Percentiles rank a stretch among this genome's conserved stretches.
phyloP scores from a whole-genome alignment of 169 alveolate genomes.

The Plasmodium adleri region DNA sequence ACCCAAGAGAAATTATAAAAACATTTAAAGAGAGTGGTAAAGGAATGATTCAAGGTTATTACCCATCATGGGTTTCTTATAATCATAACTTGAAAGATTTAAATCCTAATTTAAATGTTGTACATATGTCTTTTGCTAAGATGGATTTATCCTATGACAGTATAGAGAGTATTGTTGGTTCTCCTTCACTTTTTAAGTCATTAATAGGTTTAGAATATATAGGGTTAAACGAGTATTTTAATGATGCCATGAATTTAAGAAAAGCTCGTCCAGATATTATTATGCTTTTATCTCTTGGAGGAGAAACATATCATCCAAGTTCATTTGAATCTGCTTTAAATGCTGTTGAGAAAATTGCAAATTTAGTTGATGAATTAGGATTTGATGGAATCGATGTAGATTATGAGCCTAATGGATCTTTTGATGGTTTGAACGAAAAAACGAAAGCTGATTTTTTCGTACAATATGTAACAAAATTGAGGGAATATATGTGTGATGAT shows the following conservation, averaged over 20 bases:
- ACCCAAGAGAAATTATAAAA: slow-evolving; percentile 9
- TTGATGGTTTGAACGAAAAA: not conserved
- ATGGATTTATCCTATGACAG: slow-evolving; percentile 6
- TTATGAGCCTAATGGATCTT: slow-evolving; percentile 18
- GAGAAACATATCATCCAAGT: slow-evolving; percentile 12
- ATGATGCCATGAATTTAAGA: slow-evolving; percentile 17
- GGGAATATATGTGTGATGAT: slow-evolving; percentile 21
- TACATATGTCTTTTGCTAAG: slow-evolving; percentile 9
- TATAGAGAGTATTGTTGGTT: slow-evolving; percentile 2
- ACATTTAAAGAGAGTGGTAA: slow-evolving; percentile 6
- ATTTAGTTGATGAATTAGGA: slow-evolving; percentile 14
- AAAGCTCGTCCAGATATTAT: slow-evolving; percentile 35
- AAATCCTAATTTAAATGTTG: slow-evolving; percentile 1
- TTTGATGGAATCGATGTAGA: slow-evolving; percentile 18
- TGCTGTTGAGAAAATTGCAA: slow-evolving; percentile 13
- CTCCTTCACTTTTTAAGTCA: slow-evolving; percentile 22
- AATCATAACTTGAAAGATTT: slow-evolving; percentile 20
- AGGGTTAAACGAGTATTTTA: slow-evolving; percentile 24
- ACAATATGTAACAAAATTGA: slow-evolving; percentile 11
- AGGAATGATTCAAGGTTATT: slow-evolving; percentile 16
- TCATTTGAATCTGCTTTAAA: slow-evolving; percentile 15
- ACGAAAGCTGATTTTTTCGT: slow-evolving; percentile 7
- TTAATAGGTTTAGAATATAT: slow-evolving; percentile 20
- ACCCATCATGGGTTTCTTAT: slow-evolving; percentile 31
- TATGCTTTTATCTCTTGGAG: slow-evolving; percentile 21